Evolutionary conservation across 2,329 filamentous ascomycete species (phyloP).

Genomic region (Leptosphaerulina australis): DNA sequence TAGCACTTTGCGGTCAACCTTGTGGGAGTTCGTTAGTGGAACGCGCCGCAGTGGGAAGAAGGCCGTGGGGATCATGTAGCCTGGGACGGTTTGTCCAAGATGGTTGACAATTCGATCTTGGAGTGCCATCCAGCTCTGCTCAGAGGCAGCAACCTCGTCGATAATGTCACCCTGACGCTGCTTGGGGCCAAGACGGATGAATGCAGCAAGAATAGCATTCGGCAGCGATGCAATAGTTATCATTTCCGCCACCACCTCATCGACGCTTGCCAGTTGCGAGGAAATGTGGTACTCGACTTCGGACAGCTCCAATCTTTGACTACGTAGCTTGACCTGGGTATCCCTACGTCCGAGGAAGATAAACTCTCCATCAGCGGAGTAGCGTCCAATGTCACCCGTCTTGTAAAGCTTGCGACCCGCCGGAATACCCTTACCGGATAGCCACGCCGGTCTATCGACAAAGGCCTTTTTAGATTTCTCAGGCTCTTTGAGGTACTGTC

Average conservation of each 20-base stretch:
- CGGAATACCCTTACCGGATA: background rate
- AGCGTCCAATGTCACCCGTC: background rate
- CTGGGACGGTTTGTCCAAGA: conserved; percentile 26
- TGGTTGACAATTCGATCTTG: background rate
- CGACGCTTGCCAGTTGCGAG: background rate
- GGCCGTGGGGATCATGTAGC: conserved; percentile 47
- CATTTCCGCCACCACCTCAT: background rate
- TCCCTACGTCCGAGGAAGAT: conserved; percentile 35
- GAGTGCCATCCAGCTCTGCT: background rate
- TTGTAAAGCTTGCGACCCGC: background rate
- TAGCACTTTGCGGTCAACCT: conserved; percentile 40
- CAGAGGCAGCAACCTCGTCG: background rate
- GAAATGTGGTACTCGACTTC: conserved; percentile 41
- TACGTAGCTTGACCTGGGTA: conserved; percentile 39
- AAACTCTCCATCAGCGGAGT: background rate
- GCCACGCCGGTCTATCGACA: conserved; percentile 29
- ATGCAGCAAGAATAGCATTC: too few relatives aligned
- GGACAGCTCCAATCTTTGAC: conserved; percentile 39
- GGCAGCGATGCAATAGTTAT: background rate
- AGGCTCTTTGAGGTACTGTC: conserved; percentile 33
- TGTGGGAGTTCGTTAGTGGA: conserved; percentile 45
- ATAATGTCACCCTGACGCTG: background rate
- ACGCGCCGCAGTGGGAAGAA: conserved; percentile 45
- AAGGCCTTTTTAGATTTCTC: conserved; percentile 37
- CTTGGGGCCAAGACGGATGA: too few relatives aligned